Conservation (phyloP, 2,329 filamentous ascomycete species). For the Cyanodermella asteris region DNA sequence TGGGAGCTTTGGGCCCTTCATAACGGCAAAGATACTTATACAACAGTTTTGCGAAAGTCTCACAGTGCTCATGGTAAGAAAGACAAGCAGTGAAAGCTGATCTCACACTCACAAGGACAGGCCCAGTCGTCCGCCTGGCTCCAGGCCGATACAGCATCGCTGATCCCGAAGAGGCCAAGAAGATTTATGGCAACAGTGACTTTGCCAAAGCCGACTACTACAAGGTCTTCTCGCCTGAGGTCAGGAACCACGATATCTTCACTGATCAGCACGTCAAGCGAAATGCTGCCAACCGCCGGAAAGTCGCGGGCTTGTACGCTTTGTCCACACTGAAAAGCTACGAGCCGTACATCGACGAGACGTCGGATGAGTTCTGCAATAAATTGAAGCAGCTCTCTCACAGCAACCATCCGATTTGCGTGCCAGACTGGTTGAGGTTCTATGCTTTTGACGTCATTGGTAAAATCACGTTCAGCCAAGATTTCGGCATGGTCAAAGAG, state of each 20-base stretch:
- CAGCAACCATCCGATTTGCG: background rate
- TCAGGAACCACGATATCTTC: no score
- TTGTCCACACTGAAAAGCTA: conserved; percentile 28
- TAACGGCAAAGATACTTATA: no score
- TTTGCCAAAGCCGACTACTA: conserved; percentile 20
- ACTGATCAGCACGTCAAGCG: conserved; percentile 14
- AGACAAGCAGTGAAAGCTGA: no score
- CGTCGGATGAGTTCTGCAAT: conserved; percentile 18
- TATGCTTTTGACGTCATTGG: conserved; percentile 32
- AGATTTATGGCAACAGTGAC: conserved; percentile 20
- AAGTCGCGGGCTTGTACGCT: conserved; percentile 23
- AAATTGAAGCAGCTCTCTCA: conserved; percentile 18
- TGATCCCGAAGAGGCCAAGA: conserved; percentile 13
- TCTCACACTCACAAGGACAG: no score
- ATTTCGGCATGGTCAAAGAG: no score
- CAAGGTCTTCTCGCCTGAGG: no score
- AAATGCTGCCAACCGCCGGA: conserved; percentile 18
- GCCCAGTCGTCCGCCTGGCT: conserved; percentile 19
- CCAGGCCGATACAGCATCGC: conserved; percentile 22
- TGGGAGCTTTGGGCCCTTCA: no score
- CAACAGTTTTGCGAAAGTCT: no score
- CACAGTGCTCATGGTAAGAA: no score
- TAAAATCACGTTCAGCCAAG: conserved; percentile 22
- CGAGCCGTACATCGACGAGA: conserved; percentile 27
- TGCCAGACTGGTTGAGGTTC: conserved; percentile 23